These are phyloP conservation scores for Eurotiales sp. DNA, from an alignment of 2,329 filamentous ascomycete genomes.

Conservation along the genomic window DNA sequence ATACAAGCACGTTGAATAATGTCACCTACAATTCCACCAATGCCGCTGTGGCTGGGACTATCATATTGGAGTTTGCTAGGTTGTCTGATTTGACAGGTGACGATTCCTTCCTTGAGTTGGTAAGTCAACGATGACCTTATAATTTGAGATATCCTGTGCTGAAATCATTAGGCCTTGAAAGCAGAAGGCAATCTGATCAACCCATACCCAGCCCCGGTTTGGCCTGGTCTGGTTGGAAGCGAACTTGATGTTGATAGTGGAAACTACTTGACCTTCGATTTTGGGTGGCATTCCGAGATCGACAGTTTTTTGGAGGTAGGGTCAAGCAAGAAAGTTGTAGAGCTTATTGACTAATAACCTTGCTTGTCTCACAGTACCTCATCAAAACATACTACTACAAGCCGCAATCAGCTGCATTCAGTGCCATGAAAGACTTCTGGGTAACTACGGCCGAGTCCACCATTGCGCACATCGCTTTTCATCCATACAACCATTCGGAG, in stretches of 20 bases:
- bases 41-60: constrained; percentile 21
- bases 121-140: constrained; percentile 1
- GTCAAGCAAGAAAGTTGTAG: not conserved
- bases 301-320: constrained; percentile 23
- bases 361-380: constrained; percentile 16
- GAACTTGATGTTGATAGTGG: constrained; percentile 21
- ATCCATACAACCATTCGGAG: constrained; percentile 19
- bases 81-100: constrained; percentile 23
- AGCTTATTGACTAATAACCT: not conserved
- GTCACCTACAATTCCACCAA: constrained; percentile 21
- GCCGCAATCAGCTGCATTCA: constrained; percentile 12
- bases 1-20: constrained; percentile 18
- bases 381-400: constrained; percentile 23
- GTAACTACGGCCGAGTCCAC: constrained; percentile 19
- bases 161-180: constrained; percentile 16
- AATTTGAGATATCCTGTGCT: not conserved
- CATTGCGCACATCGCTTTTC: constrained; percentile 18
- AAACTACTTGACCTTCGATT: constrained; percentile 21
- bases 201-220: constrained; percentile 19
- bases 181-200: constrained; percentile 20
- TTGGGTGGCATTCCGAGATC: constrained; percentile 21
- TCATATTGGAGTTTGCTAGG: constrained; percentile 21
- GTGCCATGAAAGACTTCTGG: constrained; percentile 20
- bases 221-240: constrained; percentile 21
- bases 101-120: constrained; percentile 19